phyloP scores from a whole-genome alignment of 176 grass and related monocot genomes.

The Stipa capillata region DNA sequence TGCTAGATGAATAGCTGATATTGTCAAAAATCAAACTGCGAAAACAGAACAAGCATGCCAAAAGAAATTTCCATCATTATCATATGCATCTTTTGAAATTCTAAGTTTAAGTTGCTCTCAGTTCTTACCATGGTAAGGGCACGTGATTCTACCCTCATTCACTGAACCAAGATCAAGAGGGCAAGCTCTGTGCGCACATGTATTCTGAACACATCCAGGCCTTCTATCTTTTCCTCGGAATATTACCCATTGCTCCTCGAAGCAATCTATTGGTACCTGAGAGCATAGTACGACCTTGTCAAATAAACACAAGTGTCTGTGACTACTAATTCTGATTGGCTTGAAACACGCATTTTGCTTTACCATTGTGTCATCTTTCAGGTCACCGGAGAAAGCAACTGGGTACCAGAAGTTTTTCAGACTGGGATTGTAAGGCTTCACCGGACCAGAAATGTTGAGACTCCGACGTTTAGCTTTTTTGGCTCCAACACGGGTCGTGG shows the following conservation, averaged over 20 bases:
- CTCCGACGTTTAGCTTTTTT: slow-evolving; percentile 32
- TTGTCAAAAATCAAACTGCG: background rate
- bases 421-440: slow-evolving; percentile 62
- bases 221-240: slow-evolving; percentile 84
- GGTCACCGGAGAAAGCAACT: slow-evolving; percentile 78
- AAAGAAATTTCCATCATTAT: background rate
- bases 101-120: background rate
- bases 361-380: slow-evolving; percentile 97
- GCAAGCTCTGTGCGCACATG: slow-evolving; percentile 96
- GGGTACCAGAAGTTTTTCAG: slow-evolving; percentile 99
- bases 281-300: background rate
- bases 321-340: background rate
- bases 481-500: background rate
- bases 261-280: slow-evolving; percentile 95
- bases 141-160: slow-evolving; percentile 87
- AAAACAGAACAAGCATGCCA: background rate
- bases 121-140: slow-evolving; percentile 91
- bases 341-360: background rate
- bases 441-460: slow-evolving; percentile 75
- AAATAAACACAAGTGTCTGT: background rate
- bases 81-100: background rate
- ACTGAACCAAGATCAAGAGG: slow-evolving; percentile 97
- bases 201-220: slow-evolving; percentile 90
- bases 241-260: slow-evolving; percentile 94
- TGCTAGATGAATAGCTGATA: background rate